Evolutionary conservation across 495 filamentous ascomycete species (phyloP).

Genomic region (Neurospora pannonica): DNA sequence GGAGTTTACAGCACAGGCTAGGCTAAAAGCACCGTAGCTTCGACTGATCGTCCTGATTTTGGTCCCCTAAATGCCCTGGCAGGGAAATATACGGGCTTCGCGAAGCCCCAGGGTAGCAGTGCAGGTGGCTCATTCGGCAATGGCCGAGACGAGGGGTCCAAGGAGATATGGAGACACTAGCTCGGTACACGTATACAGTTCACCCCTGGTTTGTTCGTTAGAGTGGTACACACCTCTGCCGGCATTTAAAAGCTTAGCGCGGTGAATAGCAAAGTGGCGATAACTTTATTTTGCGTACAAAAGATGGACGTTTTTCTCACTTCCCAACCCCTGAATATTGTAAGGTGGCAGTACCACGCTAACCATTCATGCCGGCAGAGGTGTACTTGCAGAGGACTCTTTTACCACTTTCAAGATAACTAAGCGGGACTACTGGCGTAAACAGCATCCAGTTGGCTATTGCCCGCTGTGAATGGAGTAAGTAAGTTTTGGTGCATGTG

Average conservation of each 20-base stretch:
- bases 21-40: not conserved
- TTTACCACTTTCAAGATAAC: not conserved
- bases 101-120: not conserved
- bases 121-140: not conserved
- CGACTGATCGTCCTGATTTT: not conserved
- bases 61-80: not conserved
- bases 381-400: not conserved
- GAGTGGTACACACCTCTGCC: too few relatives aligned
- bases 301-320: too few relatives aligned
- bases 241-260: too few relatives aligned
- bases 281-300: too few relatives aligned
- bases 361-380: too few relatives aligned
- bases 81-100: not conserved
- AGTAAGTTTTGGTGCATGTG: not conserved
- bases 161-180: not conserved
- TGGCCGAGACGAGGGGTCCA: not conserved
- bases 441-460: not conserved
- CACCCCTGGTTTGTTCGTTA: not conserved
- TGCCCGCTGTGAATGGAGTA: not conserved
- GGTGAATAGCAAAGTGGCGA: too few relatives aligned
- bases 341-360: too few relatives aligned
- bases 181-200: not conserved
- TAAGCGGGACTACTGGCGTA: not conserved
- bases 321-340: too few relatives aligned
- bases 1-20: not conserved